Evolutionary conservation across 2,329 filamentous ascomycete species (phyloP).

Genomic region (Colletotrichum nymphaeae): DNA sequence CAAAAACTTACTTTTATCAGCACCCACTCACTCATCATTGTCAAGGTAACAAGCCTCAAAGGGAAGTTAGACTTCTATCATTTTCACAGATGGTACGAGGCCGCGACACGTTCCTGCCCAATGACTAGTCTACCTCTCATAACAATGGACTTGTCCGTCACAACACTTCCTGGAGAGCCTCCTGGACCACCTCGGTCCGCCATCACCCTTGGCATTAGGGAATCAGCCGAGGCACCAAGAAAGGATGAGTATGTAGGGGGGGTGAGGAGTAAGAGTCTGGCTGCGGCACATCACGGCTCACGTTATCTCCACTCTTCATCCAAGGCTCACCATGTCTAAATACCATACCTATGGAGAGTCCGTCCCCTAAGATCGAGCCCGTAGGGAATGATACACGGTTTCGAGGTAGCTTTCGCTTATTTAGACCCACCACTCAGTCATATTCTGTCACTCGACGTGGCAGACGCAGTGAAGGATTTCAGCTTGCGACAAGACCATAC

Average conservation of each 20-base stretch:
- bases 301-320: background rate
- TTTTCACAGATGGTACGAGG: background rate
- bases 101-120: background rate
- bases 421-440: background rate
- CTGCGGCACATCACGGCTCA: background rate
- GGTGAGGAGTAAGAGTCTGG: background rate
- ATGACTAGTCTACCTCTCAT: background rate
- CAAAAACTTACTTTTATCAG: too few species aligned
- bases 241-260: background rate
- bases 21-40: too few species aligned
- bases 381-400: background rate
- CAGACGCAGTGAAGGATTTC: background rate
- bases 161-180: background rate
- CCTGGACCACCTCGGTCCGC: background rate
- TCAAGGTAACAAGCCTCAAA: too few species aligned
- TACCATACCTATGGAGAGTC: background rate
- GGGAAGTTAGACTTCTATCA: rapidly evolving
- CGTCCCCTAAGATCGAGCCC: background rate
- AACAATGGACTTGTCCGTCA: background rate
- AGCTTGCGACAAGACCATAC: slow-evolving; percentile 4
- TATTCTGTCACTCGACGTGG: background rate
- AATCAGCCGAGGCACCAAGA: background rate
- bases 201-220: background rate
- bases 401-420: slow-evolving; percentile 1
- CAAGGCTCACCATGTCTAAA: background rate